These are phyloP conservation scores for Calonectria pauciramosa DNA, from an alignment of 2,329 filamentous ascomycete genomes.

Conservation along the genomic window DNA sequence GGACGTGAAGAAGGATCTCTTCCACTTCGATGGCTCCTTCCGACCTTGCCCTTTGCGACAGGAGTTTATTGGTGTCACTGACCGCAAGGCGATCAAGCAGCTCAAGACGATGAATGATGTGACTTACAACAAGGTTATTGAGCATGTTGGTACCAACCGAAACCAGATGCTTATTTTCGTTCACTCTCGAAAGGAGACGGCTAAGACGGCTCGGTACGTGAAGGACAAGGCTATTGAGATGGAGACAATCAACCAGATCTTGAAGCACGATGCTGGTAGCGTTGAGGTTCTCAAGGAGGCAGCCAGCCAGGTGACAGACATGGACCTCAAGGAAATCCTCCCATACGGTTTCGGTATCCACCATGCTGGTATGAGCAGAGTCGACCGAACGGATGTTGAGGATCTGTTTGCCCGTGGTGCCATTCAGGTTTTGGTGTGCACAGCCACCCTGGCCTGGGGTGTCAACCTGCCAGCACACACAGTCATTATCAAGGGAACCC, in stretches of 20 bases:
- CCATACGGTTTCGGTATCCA: constrained; percentile 99
- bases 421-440: constrained; percentile 96
- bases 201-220: constrained; percentile 96
- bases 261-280: constrained; percentile 92
- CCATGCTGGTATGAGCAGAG: constrained; percentile 95
- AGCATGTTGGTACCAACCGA: constrained; percentile 91
- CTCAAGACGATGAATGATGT: constrained; percentile 99
- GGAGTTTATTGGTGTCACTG: constrained; percentile 97
- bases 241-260: constrained; percentile 96
- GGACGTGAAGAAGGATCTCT: constrained; percentile 86
- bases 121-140: constrained; percentile 96
- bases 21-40: constrained; percentile 96
- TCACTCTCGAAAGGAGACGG: constrained; percentile 97
- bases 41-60: constrained; percentile 94
- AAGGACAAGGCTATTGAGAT: constrained; percentile 96
- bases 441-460: constrained; percentile 98
- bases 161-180: constrained; percentile 99
- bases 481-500: constrained; percentile 98
- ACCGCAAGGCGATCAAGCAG: constrained; percentile 99
- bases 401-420: constrained; percentile 92
- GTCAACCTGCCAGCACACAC: constrained; percentile 98
- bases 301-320: constrained; percentile 84
- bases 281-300: constrained; percentile 90
- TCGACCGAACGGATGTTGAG: constrained; percentile 95
- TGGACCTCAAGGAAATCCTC: constrained; percentile 91